These are phyloP conservation scores for Boechera retrofracta DNA, from an alignment of 345 rosid genomes.

Conservation along the genomic window DNA sequence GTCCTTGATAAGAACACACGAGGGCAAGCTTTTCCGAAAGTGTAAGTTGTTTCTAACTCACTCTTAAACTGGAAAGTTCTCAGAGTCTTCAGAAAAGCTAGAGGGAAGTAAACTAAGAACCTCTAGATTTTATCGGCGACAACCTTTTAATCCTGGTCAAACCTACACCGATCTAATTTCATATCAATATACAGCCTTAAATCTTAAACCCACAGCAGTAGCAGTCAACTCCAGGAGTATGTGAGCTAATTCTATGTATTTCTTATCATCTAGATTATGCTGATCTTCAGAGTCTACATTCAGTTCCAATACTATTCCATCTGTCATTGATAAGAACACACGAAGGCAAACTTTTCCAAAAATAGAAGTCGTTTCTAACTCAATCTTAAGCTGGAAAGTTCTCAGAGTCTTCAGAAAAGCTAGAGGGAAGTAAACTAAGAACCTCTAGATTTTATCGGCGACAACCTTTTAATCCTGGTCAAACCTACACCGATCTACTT, in stretches of 20 bases:
- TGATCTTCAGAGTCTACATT: background rate
- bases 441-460: background rate
- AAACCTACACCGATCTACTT: slow-evolving; percentile 21
- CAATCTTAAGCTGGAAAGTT: background rate
- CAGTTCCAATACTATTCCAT: slow-evolving; percentile 23
- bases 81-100: slow-evolving; percentile 1
- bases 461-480: slow-evolving; percentile 19
- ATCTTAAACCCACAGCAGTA: slow-evolving; percentile 19
- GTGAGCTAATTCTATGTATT: slow-evolving; percentile 8
- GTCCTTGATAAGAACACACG: slow-evolving; percentile 10
- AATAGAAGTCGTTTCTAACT: slow-evolving; percentile 7
- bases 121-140: slow-evolving; percentile 3
- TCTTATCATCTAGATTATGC: slow-evolving; percentile 8
- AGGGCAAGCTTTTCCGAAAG: slow-evolving; percentile 13
- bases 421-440: slow-evolving; percentile 22
- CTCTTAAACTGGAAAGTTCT: background rate
- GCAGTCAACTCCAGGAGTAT: slow-evolving; percentile 16
- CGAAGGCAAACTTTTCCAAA: slow-evolving; percentile 7
- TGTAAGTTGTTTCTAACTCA: slow-evolving; percentile 11
- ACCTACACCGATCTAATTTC: slow-evolving; percentile 20
- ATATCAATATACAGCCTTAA: slow-evolving; percentile 4
- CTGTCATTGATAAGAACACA: slow-evolving; percentile 17
- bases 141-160: slow-evolving; percentile 21
- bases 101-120: slow-evolving; percentile 18
- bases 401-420: background rate